These are phyloP conservation scores for Epichloe typhina DNA, from an alignment of 2,329 filamentous ascomycete species.

Conservation along the genomic window DNA sequence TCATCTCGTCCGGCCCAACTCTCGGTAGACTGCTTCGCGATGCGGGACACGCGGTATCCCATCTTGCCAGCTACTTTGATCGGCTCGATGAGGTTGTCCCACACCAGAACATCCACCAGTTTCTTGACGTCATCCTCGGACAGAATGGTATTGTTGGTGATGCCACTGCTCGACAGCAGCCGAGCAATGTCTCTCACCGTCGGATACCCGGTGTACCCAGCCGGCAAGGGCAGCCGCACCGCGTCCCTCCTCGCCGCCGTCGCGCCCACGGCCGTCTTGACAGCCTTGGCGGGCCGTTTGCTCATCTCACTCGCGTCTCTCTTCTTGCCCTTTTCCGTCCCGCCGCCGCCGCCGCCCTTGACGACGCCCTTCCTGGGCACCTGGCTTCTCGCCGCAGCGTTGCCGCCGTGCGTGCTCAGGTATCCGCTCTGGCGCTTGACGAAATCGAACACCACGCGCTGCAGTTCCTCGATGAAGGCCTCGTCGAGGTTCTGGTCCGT, in stretches of 20 bases:
- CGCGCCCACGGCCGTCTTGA: slow-evolving; percentile 10
- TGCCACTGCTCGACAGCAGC: slow-evolving; percentile 53
- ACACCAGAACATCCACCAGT: slow-evolving; percentile 76
- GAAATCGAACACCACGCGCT: slow-evolving; percentile 58
- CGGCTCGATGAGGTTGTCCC: slow-evolving; percentile 70
- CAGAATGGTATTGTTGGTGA: slow-evolving; percentile 60
- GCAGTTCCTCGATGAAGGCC: slow-evolving; percentile 69
- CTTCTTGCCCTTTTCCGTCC: slow-evolving; percentile 34
- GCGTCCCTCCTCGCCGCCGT: slow-evolving; percentile 17
- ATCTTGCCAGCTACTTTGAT: slow-evolving; percentile 35
- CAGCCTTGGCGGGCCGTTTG: slow-evolving; percentile 17
- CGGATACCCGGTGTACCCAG: slow-evolving; percentile 66
- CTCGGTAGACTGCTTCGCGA: slow-evolving; percentile 31
- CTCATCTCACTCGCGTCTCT: slow-evolving; percentile 30
- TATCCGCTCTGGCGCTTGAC: slow-evolving; percentile 63
- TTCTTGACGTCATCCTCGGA: slow-evolving; percentile 68
- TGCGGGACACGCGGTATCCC: slow-evolving; percentile 40
- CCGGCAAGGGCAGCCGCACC: slow-evolving; percentile 38
- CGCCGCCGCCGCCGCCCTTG: slow-evolving; percentile 33
- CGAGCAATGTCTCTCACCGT: slow-evolving; percentile 67
- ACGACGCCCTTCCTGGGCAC: slow-evolving; percentile 44
- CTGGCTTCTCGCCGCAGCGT: slow-evolving; percentile 22
- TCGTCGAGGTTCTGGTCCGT: slow-evolving; percentile 82
- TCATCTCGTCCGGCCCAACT: slow-evolving; percentile 28
- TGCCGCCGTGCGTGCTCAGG: slow-evolving; percentile 27